Percentiles rank a stretch among this genome's conserved stretches.
Conservation (phyloP, 139 green algal species). For the Closterium sp. region DNA sequence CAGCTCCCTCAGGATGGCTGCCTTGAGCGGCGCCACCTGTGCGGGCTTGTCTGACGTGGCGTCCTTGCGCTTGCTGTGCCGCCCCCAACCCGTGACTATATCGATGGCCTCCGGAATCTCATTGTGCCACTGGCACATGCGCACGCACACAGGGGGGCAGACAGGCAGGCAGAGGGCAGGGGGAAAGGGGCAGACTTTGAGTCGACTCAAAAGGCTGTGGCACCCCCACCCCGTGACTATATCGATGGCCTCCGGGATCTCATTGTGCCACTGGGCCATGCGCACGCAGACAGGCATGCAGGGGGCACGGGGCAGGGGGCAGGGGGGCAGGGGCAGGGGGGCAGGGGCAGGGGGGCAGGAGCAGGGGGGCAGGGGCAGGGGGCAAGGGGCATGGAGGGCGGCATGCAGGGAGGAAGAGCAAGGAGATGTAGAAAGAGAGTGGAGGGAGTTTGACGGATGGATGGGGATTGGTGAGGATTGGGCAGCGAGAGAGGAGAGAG, state of each 20-base stretch:
- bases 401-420: neutral
- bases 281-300: neutral
- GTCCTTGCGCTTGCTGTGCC: slow-evolving; percentile 18
- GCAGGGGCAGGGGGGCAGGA: too few species aligned
- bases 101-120: slow-evolving; percentile 24
- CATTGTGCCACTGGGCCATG: slow-evolving; percentile 24
- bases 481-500: too few species aligned
- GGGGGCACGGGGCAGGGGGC: neutral
- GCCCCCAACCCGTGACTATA: slow-evolving; percentile 44
- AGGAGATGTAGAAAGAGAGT: neutral
- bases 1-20: slow-evolving; percentile 16
- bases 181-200: neutral
- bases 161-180: neutral
- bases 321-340: too few species aligned
- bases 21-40: neutral
- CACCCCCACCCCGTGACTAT: slow-evolving; percentile 43
- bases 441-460: neutral
- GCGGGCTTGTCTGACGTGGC: neutral
- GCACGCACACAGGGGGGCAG: neutral
- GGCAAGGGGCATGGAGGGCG: neutral
- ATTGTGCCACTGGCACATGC: slow-evolving; percentile 17
- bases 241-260: slow-evolving; percentile 20
- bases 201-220: too few species aligned
- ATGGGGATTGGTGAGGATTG: neutral
- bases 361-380: too few species aligned